Evolutionary conservation across 257 asterid genomes (phyloP).

Genomic region (Knoxia roxburghii): DNA sequence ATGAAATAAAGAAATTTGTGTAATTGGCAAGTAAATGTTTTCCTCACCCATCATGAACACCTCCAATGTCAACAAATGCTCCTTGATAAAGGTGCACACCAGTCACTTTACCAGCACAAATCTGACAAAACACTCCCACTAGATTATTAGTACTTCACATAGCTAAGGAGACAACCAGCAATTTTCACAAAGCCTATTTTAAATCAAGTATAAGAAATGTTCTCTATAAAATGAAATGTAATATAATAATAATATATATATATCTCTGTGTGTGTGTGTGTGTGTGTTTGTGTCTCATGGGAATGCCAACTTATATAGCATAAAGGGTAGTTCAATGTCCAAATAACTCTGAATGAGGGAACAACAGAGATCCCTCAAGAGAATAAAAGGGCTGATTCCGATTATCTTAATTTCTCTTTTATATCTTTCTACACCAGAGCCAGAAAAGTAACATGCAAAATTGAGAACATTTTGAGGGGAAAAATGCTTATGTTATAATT

Average conservation of each 20-base stretch:
- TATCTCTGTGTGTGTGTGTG: no score
- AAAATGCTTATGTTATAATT: neutral
- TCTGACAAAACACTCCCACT: conserved; percentile 35
- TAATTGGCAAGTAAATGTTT: conserved; percentile 14
- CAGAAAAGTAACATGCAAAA: neutral
- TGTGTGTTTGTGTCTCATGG: neutral
- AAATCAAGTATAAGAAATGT: neutral
- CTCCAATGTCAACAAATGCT: conserved; percentile 96
- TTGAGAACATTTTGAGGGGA: neutral
- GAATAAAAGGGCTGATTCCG: neutral
- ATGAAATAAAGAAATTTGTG: neutral
- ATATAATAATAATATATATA: no score
- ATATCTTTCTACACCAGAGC: neutral
- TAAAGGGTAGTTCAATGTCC: neutral
- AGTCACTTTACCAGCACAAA: conserved; percentile 88
- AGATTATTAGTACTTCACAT: conserved; percentile 12
- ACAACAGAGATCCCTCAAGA: neutral
- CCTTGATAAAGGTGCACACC: conserved; percentile 96
- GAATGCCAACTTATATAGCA: neutral
- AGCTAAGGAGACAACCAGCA: neutral
- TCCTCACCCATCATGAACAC: conserved; percentile 93
- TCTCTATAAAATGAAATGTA: neutral
- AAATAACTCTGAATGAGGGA: neutral
- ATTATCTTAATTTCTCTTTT: neutral
- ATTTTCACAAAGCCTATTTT: neutral